phyloP scores from a whole-genome alignment of 2,329 filamentous ascomycete species.

The Verticillium longisporum region DNA sequence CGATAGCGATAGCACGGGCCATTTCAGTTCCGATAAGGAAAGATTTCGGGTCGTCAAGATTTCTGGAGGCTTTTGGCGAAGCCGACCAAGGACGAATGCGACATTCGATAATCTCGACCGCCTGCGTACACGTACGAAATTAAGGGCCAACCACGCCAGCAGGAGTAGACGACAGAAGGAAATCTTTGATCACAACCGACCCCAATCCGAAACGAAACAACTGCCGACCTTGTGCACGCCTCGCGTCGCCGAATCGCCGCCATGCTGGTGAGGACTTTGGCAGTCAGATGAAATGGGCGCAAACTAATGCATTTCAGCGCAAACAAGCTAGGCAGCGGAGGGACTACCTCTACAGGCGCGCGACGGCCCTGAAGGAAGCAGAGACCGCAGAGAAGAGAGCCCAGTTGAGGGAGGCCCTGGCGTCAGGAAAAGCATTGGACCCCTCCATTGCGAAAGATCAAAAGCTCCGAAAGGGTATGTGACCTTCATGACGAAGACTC shows the following conservation, averaged over 20 bases:
- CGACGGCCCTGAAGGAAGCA: conserved; percentile 80
- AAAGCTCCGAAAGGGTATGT: conserved; percentile 35
- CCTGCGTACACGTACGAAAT: neutral
- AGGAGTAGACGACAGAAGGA: neutral
- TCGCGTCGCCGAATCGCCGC: neutral
- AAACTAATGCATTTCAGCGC: conserved; percentile 18
- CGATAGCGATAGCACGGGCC: neutral
- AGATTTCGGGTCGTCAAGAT: neutral
- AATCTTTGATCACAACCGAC: neutral
- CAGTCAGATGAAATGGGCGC: neutral
- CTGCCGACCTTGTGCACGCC: neutral
- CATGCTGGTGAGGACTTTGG: neutral
- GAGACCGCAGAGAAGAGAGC: conserved; percentile 89
- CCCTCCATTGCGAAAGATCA: conserved; percentile 82
- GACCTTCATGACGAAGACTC: neutral
- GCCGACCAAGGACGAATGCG: neutral
- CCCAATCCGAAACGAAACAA: neutral
- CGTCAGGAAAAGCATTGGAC: conserved; percentile 81
- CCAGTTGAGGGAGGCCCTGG: conserved; percentile 77
- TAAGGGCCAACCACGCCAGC: neutral
- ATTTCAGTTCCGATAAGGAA: neutral
- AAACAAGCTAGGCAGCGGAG: conserved; percentile 34
- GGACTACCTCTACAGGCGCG: conserved; percentile 75
- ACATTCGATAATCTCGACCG: neutral
- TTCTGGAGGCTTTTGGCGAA: neutral